A percentile compares a stretch with the other conserved stretches of the same genome.
Conservation (phyloP, 2,329 filamentous ascomycete species). For the Botrytis cinerea region DNA sequence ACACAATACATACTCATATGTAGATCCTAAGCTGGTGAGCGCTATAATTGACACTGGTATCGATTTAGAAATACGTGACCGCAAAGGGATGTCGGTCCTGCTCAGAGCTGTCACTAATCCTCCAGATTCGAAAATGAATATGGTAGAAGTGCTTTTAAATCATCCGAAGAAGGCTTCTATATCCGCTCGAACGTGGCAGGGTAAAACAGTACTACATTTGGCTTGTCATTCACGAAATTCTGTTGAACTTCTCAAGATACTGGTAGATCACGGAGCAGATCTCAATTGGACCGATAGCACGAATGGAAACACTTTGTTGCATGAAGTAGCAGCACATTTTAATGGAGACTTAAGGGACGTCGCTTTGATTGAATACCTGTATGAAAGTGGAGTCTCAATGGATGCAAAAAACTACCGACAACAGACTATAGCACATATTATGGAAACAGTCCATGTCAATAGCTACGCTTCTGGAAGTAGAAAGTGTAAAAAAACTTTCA, state of each 20-base stretch:
- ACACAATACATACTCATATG: background rate
- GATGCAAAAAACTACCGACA: constrained; percentile 12
- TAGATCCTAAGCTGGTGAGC: background rate
- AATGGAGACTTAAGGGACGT: background rate
- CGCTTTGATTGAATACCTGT: background rate
- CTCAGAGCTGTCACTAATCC: background rate
- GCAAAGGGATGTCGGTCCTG: background rate
- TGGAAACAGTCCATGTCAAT: background rate
- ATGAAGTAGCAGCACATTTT: constrained; percentile 4
- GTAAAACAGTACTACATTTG: constrained; percentile 23
- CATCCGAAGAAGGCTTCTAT: constrained; percentile 4
- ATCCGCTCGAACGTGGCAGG: constrained; percentile 6
- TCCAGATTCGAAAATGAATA: too few relatives aligned
- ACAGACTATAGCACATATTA: constrained; percentile 24
- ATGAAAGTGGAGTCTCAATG: background rate
- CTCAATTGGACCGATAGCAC: constrained; percentile 14
- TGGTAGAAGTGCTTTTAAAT: background rate
- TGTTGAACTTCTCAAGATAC: constrained; percentile 5
- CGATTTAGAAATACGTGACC: background rate
- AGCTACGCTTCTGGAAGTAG: background rate
- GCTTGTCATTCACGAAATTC: background rate
- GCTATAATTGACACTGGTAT: constrained; percentile 8
- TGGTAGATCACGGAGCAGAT: constrained; percentile 25
- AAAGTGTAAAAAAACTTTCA: background rate
- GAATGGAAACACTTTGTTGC: constrained; percentile 25